Base-by-base conservation (phyloP, 345 rosid genomes). In the Sonneratia alba region DNA sequence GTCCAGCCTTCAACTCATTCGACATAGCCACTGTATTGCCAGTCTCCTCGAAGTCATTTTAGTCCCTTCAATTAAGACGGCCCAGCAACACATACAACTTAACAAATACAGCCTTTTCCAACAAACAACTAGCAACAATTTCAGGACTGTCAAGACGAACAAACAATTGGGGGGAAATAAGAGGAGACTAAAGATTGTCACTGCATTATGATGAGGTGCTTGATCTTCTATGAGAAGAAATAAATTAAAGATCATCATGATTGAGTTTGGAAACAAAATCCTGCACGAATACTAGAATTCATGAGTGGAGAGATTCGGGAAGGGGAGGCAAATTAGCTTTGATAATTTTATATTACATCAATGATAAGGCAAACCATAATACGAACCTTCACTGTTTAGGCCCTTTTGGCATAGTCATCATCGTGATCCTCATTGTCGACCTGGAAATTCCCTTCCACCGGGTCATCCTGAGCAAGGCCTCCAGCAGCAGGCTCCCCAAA, bases 341-440 rank as follows among this genome's bases (percentile, higher is more conserved):
- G 51, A 47, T 47, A 47, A 13, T 7, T 47, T 9, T 4, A 13
- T 47, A 47, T 47, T 47, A 47, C 13, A 47, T 9, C 11, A 7
- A 47, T 47, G 51, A 47, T 47, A 7, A 47, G 51, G 51, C 14
- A 47, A 6, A 8, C 13, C 13, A 13, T 2, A 13, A 47, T 8
- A 47, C 51, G 51, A 7, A 47, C 51, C 51, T 57, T 22, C 36
- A 27, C 24, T 64, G 34, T 67, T 91, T 86, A 91, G 55, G 89
- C 94, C 72, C 94, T 88, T 79, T 93, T 91, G 64, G 96, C 90
- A 53, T 82, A 77, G 77, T 88, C 83, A 36, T 36, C 83, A 27
- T 72, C 40, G 63, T 78, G 78, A 59, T 79, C 79, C 0, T 87
- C 84, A 10, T 75, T 79, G 0, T 74, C 85, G 10, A 81, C 87